These are phyloP conservation scores for Beauveria sp. DNA, from an alignment of 2,329 filamentous ascomycete species.

Conservation along the genomic window DNA sequence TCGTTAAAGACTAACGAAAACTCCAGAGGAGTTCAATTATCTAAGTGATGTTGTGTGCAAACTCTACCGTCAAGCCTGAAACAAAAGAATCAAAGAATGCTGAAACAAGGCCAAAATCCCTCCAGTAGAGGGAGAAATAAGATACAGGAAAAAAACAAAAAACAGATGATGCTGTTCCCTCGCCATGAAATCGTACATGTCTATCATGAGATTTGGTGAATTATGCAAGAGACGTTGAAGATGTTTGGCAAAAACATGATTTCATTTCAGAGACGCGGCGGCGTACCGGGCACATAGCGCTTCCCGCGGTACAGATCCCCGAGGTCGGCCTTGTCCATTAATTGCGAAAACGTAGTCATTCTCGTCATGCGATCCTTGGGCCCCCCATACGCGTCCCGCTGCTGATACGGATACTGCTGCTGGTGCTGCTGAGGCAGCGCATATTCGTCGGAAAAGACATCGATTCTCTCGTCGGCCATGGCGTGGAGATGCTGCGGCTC, in stretches of 20 bases:
- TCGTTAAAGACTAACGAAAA: too few species aligned
- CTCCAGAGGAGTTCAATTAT: not conserved
- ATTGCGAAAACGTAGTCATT: constrained; percentile 44
- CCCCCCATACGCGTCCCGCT: not conserved
- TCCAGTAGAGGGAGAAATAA: too few species aligned
- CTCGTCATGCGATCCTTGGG: constrained; percentile 28
- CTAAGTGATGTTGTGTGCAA: not conserved
- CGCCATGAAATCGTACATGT: not conserved
- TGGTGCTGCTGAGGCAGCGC: not conserved
- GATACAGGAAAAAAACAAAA: not conserved
- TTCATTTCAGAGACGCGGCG: constrained; percentile 21
- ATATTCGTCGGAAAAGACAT: constrained; percentile 1
- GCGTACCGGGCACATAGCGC: constrained; percentile 33
- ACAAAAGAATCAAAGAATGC: not conserved
- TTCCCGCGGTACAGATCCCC: constrained; percentile 33
- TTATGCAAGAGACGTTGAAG: not conserved
- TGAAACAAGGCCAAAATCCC: not conserved
- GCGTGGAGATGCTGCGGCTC: not conserved
- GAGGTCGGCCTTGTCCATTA: constrained; percentile 42
- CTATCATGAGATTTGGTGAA: not conserved
- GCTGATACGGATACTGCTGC: not conserved
- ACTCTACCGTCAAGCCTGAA: not conserved
- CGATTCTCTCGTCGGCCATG: not conserved
- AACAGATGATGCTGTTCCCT: not conserved
- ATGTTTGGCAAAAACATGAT: not conserved